Base-by-base conservation (phyloP, 2,329 filamentous ascomycete species). In the Verticillium zaregamsianum region DNA sequence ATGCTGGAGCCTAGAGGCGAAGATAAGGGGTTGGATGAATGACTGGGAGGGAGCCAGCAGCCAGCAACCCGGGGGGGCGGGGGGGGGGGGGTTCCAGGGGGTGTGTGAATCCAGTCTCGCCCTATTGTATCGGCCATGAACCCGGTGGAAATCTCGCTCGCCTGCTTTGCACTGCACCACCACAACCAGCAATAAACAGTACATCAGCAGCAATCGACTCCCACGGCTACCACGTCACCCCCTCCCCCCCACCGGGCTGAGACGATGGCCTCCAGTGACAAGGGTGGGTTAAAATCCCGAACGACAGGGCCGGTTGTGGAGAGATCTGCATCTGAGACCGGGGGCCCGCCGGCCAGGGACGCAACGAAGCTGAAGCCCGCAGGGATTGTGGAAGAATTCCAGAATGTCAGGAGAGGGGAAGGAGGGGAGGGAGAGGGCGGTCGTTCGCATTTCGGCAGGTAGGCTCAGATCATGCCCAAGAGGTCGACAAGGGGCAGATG, bases 321-420 rank as follows among this genome's bases (percentile, higher is more conserved):
- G 58, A 59, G 58, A 59, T 59, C 58, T 59, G 58, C 58, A 52
- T 45, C 40, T 49, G 28, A 23, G 58, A 32, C 58, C 40, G n/a
- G 57, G 57, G 54, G 54, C 8, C 23, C 40, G 8, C 23, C 8
- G 31, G 25, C 11, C 54, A 31, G 25, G 54, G 28, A 55, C 31
- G 15, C 25, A 32, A 7, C 20, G 17, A 32, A 33, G 23, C 37
- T 32, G 57, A 17, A 45, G 39, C 15, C 14, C 37, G 11, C 57
- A 58, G 57, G 57, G 57, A 58, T 58, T 39, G 35, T 58, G 35
- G 57, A 58, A 58, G 37, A 8, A 33, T 58, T 58, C 57, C 45
- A 58, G 57, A 58, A 58, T 25, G 23, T 32, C 15, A 57, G 20
- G 37, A 40, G 37, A 45, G 37, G 15, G 55, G 17, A 14, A 57